Evolutionary conservation across 2,329 filamentous ascomycete genomes (phyloP), one percentile per base, ranked within the genome.

Genomic region (Fusarium graminum): DNA sequence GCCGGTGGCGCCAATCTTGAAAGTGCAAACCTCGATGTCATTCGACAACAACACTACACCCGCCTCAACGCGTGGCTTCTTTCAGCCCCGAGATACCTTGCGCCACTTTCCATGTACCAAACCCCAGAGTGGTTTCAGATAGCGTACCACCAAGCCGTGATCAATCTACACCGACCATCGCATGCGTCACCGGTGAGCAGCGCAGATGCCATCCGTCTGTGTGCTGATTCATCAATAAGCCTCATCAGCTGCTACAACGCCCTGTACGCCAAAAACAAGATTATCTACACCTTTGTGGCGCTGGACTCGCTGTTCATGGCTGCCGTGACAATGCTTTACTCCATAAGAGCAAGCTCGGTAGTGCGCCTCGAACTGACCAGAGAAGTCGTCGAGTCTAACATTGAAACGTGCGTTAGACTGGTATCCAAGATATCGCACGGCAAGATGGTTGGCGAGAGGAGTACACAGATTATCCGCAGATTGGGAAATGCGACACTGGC

Each of bases 91-190:
- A 57, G 68, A 32, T 71, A 71, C 29, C 45, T 71, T 6, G 54
- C 65, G 17, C 68, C 68, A 6, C 16, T 70, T 2, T 71, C 65
- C 4, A 71, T 71, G 68, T 71, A 71, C 6, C 68, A 71, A 6
- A 71, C 68, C 11, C 63, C 68, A 1, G 68, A 71, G 3, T 71
- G 68, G 68, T 71, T 71, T 16, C 68, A 71, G 14, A 71, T 71
- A 9, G 68, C 68, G 16, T 71, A 71, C 9, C 68, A 71, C 7
- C 68, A 69, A 34, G 68, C 68, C 6, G 68, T 71, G 12, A 57
- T 71, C 17, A 71, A 71, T 30, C 52, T 71, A 12, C 62, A 71
- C 26, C 46, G 68, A 2, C 68, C 68, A 2, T 71, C 68, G 8
- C 65, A 71, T 22, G 68, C 68, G 19, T 71, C 63, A 2, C 68